phyloP scores from a whole-genome alignment of 257 asterid species.

The Solanum pennellii region DNA sequence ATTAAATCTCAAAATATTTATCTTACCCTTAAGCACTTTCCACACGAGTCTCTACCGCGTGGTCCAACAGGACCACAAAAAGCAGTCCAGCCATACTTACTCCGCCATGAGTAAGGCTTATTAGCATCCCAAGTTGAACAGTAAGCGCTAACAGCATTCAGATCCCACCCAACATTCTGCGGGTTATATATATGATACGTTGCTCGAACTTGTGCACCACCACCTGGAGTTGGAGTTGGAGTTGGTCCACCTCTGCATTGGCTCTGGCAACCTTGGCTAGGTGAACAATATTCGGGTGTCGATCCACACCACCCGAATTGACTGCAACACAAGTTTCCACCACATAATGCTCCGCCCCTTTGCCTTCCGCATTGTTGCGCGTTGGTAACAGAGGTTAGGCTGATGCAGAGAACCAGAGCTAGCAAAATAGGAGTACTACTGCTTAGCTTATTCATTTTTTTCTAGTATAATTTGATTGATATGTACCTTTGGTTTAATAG shows the following conservation, averaged over 20 bases:
- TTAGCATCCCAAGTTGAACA: conserved; percentile 27
- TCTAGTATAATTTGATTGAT: background rate
- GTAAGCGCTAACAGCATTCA: conserved; percentile 5
- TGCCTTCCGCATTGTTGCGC: background rate
- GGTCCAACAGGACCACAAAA: conserved; percentile 22
- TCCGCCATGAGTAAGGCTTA: conserved; percentile 7
- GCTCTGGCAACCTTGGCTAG: conserved; percentile 1
- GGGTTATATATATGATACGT: conserved; percentile 19
- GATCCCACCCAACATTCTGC: conserved; percentile 10
- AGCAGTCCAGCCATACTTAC: conserved; percentile 22
- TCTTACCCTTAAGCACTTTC: conserved; percentile 17
- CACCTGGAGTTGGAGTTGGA: background rate
- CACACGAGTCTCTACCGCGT: conserved; percentile 14
- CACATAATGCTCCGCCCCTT: background rate
- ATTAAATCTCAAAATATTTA: no score
- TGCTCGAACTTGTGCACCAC: conserved; percentile 10
- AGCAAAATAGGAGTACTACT: background rate
- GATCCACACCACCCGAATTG: background rate
- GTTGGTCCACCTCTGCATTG: background rate
- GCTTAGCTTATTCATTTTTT: background rate
- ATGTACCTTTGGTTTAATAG: background rate
- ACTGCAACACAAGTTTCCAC: background rate
- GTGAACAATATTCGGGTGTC: background rate
- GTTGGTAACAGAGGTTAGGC: background rate
- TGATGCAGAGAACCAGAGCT: background rate